Evolutionary conservation across 208 protist species (phyloP), one percentile per base, ranked within the genome.

Genomic region (Crithidia fasciculata): DNA sequence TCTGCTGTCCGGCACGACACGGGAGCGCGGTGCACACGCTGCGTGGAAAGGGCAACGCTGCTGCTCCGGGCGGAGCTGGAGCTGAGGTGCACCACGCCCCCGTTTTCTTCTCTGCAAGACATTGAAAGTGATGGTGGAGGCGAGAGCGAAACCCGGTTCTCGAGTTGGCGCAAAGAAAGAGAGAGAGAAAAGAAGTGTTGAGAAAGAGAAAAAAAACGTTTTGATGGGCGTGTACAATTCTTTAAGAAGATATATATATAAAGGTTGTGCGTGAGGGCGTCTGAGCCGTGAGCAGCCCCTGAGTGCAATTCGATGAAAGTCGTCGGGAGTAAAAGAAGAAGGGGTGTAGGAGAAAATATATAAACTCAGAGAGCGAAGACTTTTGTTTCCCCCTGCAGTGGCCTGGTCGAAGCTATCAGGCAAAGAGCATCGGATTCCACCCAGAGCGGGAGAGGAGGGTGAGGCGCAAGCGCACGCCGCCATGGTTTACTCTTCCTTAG

Each of bases 1-100:
- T 78, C 59, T 5, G 81, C 8, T 0, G 67, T 63, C 86, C 86
- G 83, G 39, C 9, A 2, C 2, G 55, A 60, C 7, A 71, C 41
- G 5, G 52, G 13, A 8, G 37, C 37, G 52, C 40, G 53, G 19
- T 28, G 52, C 18, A 45, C 37, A 8, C 39, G 18, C 7, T 15
- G 3, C n/a, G 16, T 5, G 19, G 74, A 58, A 9, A 52, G 50
- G 6, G 49, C 28, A 52, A 43, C 8, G 50, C 4, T 47, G 49
- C 8, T 10, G 10, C 10, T 28, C 62, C 55, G 49, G 8, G 8
- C 36, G 15, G 62, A 44, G 37, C 62, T 68, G 0, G 62, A 68
- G 7, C 12, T 68, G 62, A 68, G 62, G 4, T 57, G 50, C 62
- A 68, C 62, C 8, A 66, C 28, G 9, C 12, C 45, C 9, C 28